phyloP scores from a whole-genome alignment of 257 asterid genomes.

The Solanum chiquidenum region DNA sequence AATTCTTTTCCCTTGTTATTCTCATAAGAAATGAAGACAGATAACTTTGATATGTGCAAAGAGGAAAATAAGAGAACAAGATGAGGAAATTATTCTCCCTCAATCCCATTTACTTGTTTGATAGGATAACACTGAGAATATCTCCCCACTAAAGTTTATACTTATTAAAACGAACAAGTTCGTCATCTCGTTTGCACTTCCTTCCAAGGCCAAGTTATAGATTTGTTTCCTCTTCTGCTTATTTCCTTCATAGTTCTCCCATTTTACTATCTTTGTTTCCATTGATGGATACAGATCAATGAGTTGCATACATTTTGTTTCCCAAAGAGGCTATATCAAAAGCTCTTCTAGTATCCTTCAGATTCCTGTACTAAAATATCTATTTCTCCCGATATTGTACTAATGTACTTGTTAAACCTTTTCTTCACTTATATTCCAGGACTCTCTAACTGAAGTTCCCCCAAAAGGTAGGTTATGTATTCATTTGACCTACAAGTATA shows the following conservation, averaged over 20 bases:
- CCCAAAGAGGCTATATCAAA: neutral
- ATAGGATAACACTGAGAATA: neutral
- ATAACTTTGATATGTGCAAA: neutral
- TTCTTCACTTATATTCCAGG: slow-evolving; percentile 30
- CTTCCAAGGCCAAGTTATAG: neutral
- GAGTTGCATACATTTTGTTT: neutral
- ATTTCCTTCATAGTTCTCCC: neutral
- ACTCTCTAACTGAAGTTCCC: slow-evolving; percentile 35
- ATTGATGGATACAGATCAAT: neutral
- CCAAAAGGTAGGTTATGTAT: slow-evolving; percentile 39
- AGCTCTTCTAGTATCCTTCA: neutral
- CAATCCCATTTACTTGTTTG: neutral
- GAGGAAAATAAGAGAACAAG: neutral
- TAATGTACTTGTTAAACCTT: slow-evolving; percentile 4
- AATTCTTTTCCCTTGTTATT: neutral
- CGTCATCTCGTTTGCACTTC: neutral
- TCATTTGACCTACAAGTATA: neutral
- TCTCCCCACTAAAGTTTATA: neutral
- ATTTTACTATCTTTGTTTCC: neutral
- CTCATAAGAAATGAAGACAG: neutral
- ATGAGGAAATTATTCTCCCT: neutral
- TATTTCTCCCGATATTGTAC: neutral
- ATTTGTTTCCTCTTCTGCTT: neutral
- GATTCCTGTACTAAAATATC: neutral
- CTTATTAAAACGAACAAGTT: neutral